Percentiles rank a stretch among this genome's conserved stretches.
Conservation (phyloP, 106 monocot species). For the Iris macrosiphon region DNA sequence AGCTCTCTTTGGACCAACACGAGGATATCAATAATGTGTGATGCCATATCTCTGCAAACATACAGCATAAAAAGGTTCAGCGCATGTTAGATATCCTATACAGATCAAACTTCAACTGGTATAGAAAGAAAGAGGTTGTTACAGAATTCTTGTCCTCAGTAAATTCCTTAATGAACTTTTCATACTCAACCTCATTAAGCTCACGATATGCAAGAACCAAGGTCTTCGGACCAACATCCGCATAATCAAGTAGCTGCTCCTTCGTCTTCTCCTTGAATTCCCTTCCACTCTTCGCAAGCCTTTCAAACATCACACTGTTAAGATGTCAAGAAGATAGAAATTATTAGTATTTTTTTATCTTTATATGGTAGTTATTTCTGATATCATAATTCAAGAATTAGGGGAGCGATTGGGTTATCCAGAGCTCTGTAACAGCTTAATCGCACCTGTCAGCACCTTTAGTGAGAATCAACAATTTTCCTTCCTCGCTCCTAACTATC, state of each 20-base stretch:
- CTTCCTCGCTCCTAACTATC: slow-evolving; percentile 62
- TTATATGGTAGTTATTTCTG: too few relatives aligned
- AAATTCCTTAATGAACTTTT: slow-evolving; percentile 47
- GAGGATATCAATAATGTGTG: too few relatives aligned
- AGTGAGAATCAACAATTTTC: slow-evolving; percentile 58
- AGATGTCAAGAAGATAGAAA: slow-evolving; percentile 1
- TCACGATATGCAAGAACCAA: slow-evolving; percentile 91
- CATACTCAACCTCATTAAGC: slow-evolving; percentile 67
- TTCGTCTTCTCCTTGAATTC: slow-evolving; percentile 58
- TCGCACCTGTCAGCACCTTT: slow-evolving; percentile 98
- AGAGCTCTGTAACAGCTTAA: too few relatives aligned
- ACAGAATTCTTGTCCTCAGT: slow-evolving; percentile 64
- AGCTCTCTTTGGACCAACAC: too few relatives aligned
- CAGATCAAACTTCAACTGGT: too few relatives aligned
- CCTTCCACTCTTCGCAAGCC: slow-evolving; percentile 48
- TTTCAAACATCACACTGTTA: slow-evolving; percentile 87
- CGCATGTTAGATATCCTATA: too few relatives aligned
- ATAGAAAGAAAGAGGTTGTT: too few relatives aligned
- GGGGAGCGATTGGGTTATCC: too few relatives aligned
- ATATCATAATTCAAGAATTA: too few relatives aligned
- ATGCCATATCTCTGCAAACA: too few relatives aligned
- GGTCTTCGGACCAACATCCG: slow-evolving; percentile 88
- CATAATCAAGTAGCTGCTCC: slow-evolving; percentile 71
- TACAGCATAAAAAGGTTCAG: too few relatives aligned
- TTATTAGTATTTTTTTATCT: too few relatives aligned